Conservation (phyloP, 106 monocot species). For the Allium sativum region DNA sequence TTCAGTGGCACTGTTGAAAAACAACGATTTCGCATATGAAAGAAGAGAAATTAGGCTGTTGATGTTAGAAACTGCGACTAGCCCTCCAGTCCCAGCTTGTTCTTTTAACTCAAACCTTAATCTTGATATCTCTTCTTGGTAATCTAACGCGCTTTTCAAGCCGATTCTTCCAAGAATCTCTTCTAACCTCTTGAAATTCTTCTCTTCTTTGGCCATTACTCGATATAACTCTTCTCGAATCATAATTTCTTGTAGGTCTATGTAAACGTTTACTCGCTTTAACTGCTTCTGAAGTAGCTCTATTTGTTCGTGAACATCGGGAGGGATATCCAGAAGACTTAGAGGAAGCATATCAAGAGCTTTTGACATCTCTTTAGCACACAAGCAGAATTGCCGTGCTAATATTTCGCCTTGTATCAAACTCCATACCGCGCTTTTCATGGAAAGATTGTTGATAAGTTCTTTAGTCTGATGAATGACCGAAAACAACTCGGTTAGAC, state of each 20-base stretch:
- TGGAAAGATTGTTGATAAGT: conserved; percentile 11
- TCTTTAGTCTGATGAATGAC: conserved; percentile 20
- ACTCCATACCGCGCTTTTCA: conserved; percentile 22
- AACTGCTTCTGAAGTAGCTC: conserved; percentile 29
- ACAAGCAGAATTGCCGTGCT: conserved; percentile 14
- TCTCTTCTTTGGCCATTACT: conserved; percentile 5
- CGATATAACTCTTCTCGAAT: conserved; percentile 23
- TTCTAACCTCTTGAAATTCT: conserved; percentile 18
- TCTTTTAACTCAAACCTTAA: conserved; percentile 16
- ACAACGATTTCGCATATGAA: conserved; percentile 3
- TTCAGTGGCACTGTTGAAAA: not conserved
- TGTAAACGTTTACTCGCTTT: conserved; percentile 12
- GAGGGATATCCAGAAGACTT: conserved; percentile 14
- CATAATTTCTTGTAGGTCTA: conserved; percentile 14
- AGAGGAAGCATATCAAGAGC: conserved; percentile 38
- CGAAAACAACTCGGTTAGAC: conserved; percentile 35
- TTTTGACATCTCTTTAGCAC: conserved; percentile 14
- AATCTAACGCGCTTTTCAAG: conserved; percentile 12
- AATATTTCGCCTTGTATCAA: conserved; percentile 16
- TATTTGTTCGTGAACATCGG: conserved; percentile 28
- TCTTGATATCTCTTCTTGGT: conserved; percentile 21
- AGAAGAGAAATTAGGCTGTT: conserved; percentile 24
- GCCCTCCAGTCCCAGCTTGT: conserved; percentile 49
- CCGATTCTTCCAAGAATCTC: conserved; percentile 17
- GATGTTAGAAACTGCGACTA: conserved; percentile 34